Evolutionary conservation across 2,329 filamentous ascomycete genomes (phyloP), one percentile per base, ranked within the genome.

Genomic region (Tothia fuscella): DNA sequence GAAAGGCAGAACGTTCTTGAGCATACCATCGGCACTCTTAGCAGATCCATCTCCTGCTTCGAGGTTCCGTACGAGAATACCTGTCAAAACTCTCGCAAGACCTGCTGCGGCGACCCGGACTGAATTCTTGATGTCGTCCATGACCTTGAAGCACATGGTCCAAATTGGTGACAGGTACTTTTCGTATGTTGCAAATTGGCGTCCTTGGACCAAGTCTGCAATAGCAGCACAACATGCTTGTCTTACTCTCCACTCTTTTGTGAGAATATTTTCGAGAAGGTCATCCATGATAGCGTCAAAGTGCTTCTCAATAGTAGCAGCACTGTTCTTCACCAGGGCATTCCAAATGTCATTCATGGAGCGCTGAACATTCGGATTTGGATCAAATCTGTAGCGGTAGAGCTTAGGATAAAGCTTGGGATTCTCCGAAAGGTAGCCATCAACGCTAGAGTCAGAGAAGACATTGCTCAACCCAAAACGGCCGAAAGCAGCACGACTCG

Each of bases 311-410:
- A 96, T 74, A 0, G 82, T 83, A 1, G 73, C 70, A 14, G 76
- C 78, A 1, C 85, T 75, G 51, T 96, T 87, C 55, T 93, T 93
- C 41, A 96, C 87, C n/a, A 98, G 65, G 0, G 89, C 81, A 53
- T 83, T 88, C 91, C 91, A 98, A 49, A 98, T 96, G 48, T 93
- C 86, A 44, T 93, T 88, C 91, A 98, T 98, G 1, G 89, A 94
- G 36, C 79, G 74, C 56, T 89, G 85, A 10, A 96, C 91, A 49
- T 93, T 94, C 2, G 79, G 72, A 55, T 95, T 96, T 0, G 91
- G 91, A 58, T 98, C 91, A 47, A 96, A 96, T 28, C 87, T 74
- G 61, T 96, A 98, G 36, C 91, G 76, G 61, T 82, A 98, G 2
- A 98, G 74, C 62, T 95, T 96, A 0, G 88, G 86, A 53, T 95